These are phyloP conservation scores for Aphanomyces invadans DNA, from an alignment of 352 stramenopile species.

Conservation along the genomic window DNA sequence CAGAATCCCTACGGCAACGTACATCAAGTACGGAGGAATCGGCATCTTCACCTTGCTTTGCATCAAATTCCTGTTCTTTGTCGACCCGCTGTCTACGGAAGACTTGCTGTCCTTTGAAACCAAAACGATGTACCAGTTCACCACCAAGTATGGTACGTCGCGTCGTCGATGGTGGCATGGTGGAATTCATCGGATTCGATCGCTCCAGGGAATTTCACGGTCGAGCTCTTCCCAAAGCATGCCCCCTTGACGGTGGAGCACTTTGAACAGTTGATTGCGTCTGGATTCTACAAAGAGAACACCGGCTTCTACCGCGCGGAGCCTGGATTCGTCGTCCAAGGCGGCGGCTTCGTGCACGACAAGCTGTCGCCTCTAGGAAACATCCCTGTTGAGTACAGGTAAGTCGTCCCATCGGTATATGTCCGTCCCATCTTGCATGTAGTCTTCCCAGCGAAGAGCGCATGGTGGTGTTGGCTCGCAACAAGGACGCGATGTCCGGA, in stretches of 20 bases:
- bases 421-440: background rate
- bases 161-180: background rate
- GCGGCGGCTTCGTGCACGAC: constrained; percentile 55
- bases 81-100: constrained; percentile 16
- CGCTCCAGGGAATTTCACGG: constrained; percentile 45
- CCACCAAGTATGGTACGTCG: constrained; percentile 53
- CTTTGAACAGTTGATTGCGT: constrained; percentile 57
- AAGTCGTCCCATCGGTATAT: background rate
- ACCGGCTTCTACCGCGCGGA: constrained; percentile 82
- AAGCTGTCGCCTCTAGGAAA: constrained; percentile 61
- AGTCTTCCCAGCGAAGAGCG: constrained; percentile 67
- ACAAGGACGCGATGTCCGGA: constrained; percentile 56
- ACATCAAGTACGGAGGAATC: constrained; percentile 15
- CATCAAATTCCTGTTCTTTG: constrained; percentile 24
- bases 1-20: background rate
- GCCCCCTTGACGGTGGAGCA: constrained; percentile 63
- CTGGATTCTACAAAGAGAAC: constrained; percentile 49
- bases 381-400: constrained; percentile 72
- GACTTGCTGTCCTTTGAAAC: constrained; percentile 47
- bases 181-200: background rate
- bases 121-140: constrained; percentile 75
- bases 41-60: constrained; percentile 13
- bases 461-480: constrained; percentile 74
- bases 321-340: constrained; percentile 70
- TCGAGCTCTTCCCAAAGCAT: constrained; percentile 73